phyloP scores from a whole-genome alignment of 352 stramenopile species.

The Globisporangium camurandrum region DNA sequence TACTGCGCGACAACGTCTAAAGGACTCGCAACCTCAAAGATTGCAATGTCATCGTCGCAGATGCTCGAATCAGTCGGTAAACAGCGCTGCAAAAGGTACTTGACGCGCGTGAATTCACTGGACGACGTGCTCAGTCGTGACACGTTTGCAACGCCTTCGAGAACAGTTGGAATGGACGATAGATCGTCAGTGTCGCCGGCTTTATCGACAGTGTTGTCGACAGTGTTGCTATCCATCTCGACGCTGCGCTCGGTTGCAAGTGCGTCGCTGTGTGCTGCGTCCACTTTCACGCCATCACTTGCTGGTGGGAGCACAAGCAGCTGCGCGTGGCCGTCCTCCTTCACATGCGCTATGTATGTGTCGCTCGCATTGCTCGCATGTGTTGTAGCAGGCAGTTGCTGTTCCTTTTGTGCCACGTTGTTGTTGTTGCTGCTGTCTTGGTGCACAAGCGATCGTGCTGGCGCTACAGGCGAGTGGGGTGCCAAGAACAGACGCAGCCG shows the following conservation, averaged over 20 bases:
- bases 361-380: no score
- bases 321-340: no score
- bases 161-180: no score
- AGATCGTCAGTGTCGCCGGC: no score
- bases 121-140: conserved; percentile 28
- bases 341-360: no score
- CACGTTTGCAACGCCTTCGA: conserved; percentile 51
- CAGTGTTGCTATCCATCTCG: neutral
- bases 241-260: neutral
- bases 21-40: conserved; percentile 72
- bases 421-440: neutral
- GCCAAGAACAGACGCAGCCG: conserved; percentile 26
- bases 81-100: conserved; percentile 59
- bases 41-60: conserved; percentile 47
- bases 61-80: conserved; percentile 34
- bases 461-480: conserved; percentile 11
- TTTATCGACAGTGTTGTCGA: neutral
- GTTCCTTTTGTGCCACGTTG: no score
- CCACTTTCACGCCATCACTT: neutral
- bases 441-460: neutral
- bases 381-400: no score
- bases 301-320: no score
- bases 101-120: conserved; percentile 55
- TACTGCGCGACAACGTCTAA: conserved; percentile 49
- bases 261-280: neutral